Evolutionary conservation across 164 flowering plant species (phyloP), one percentile per base, ranked within the genome.

Genomic region (Dillenia turbinata): DNA sequence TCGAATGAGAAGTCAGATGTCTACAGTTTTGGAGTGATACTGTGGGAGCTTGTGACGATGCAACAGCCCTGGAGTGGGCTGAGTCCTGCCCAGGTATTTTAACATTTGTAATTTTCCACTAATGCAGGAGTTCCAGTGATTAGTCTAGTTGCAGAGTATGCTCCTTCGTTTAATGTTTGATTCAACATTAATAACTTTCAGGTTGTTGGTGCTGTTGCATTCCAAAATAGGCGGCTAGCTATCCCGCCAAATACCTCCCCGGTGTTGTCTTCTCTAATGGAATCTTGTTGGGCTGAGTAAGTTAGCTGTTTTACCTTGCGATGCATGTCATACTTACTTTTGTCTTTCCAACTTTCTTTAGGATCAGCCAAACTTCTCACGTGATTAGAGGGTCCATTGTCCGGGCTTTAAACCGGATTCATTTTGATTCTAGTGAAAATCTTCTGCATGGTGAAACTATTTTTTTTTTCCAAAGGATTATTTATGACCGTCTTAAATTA

Each of bases 181-280:
- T 9, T 56, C 66, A 11, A 49, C 58, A 49, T 46, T 45, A 8
- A 12, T 45, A 68, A 16, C 16, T 77, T 69, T 63, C 79, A 94
- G 98, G 98, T 94, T 47, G 98, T 94, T 64, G 98, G 97, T 70
- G 98, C 98, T 46, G 96, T 94, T 60, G 97, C 92, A 55, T 94
- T 94, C 79, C 97, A 91, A 74, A 88, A 88, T 62, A 79, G 97
- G 67, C 81, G 92, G 77, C 98, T 94, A 15, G 53, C 72, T 9
- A 79, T 90, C 59, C 98, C 98, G 9, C 79, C 55, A 11, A 83
- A 79, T 59, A 83, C 88, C 12, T 72, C 86, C 15, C 89, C 98
- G 0, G 10, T 64, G 22, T 66, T 91, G 83, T 80, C 75, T 19
- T 82, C 95, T 26, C 87, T 94, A 48, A 87, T 91, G 84, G 98